A percentile compares a stretch with the other conserved stretches of the same genome.
Conservation (phyloP, 2,329 filamentous ascomycete genomes). For the Shiraia sp. region DNA sequence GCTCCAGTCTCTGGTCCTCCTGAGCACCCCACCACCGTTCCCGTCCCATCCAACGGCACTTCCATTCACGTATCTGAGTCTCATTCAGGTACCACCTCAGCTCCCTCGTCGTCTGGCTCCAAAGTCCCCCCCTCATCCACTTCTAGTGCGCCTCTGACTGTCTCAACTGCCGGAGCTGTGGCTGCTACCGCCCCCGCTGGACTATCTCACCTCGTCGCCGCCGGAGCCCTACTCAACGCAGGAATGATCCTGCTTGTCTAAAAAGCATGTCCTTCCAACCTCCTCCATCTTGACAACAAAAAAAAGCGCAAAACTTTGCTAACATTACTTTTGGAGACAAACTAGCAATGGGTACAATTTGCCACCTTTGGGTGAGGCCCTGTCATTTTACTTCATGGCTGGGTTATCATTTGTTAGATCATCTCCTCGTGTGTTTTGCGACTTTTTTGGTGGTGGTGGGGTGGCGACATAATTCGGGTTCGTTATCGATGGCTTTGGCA, state of each 20-base stretch:
- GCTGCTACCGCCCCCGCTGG: constrained; percentile 21
- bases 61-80: background rate
- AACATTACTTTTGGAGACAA: no score
- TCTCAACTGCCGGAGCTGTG: constrained; percentile 21
- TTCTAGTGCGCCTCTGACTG: constrained; percentile 5
- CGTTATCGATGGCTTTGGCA: constrained; percentile 13
- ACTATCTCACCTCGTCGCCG: constrained; percentile 25
- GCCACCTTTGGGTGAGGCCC: constrained; percentile 11
- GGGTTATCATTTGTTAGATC: constrained; percentile 3
- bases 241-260: no score
- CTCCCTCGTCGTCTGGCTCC: constrained; percentile 14
- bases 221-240: constrained; percentile 17
- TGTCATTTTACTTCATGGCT: constrained; percentile 8
- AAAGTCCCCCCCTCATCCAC: constrained; percentile 9
- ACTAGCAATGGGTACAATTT: no score
- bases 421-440: constrained; percentile 16
- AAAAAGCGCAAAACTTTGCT: constrained; percentile 2
- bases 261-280: constrained; percentile 14
- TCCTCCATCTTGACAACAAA: constrained; percentile 19
- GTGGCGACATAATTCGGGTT: background rate
- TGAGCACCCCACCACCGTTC: constrained; percentile 8
- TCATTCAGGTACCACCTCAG: constrained; percentile 6
- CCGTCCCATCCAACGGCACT: constrained; percentile 1
- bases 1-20: background rate
- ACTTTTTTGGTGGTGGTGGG: constrained; percentile 8